Percentiles rank a stretch among this genome's conserved stretches.
These are phyloP conservation scores for Nothophaeocryptopus gaeumannii DNA, from an alignment of 2,329 filamentous ascomycete species.

Conservation along the genomic window DNA sequence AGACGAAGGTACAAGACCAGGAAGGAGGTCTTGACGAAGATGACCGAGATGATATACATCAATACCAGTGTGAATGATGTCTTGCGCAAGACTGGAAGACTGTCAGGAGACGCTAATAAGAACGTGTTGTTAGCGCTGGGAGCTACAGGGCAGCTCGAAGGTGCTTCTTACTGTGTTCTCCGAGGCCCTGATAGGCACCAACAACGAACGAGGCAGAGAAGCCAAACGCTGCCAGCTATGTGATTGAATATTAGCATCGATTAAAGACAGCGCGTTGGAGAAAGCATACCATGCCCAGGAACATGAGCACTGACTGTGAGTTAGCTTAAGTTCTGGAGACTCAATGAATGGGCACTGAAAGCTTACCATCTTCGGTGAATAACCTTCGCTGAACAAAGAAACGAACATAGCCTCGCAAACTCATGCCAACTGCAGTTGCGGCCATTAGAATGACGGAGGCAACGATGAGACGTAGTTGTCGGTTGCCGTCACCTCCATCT, in stretches of 20 bases:
- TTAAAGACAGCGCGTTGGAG: not conserved
- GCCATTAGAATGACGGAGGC: slow-evolving; percentile 15
- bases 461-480: slow-evolving; percentile 4
- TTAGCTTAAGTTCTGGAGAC: slow-evolving; percentile 4
- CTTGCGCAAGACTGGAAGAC: slow-evolving; percentile 5
- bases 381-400: slow-evolving; percentile 14
- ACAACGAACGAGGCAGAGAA: slow-evolving; percentile 10
- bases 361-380: slow-evolving; percentile 20
- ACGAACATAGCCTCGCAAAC: slow-evolving; percentile 15
- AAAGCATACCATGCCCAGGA: slow-evolving; percentile 10
- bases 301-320: slow-evolving; percentile 7
- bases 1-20: slow-evolving; percentile 17
- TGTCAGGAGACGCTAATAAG: not conserved
- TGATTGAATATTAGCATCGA: not conserved
- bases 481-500: too few relatives aligned
- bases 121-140: too few relatives aligned
- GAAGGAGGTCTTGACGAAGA: slow-evolving; percentile 17
- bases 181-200: slow-evolving; percentile 16
- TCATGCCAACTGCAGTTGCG: slow-evolving; percentile 9
- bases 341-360: not conserved
- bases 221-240: slow-evolving; percentile 7
- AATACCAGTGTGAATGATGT: slow-evolving; percentile 11
- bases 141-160: not conserved
- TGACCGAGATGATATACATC: slow-evolving; percentile 10
- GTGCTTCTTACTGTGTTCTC: slow-evolving; percentile 9